Evolutionary conservation across 306 rosid genomes (phyloP).

Genomic region (Quercus gilva): DNA sequence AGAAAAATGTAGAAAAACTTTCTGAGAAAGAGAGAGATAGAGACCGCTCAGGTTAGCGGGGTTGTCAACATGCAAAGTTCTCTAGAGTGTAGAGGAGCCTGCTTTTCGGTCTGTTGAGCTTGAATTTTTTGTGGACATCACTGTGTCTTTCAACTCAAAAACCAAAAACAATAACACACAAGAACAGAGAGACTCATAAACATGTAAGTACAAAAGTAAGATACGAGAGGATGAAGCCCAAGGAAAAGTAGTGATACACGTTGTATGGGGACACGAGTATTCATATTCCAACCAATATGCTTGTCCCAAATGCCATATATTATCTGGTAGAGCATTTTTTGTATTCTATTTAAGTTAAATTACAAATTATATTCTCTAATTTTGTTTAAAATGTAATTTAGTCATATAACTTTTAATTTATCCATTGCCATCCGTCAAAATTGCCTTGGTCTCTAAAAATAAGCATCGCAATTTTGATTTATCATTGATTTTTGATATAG

Average conservation of each 20-base stretch:
- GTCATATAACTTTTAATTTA: no score
- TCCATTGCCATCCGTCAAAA: no score
- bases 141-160: neutral
- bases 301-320: no score
- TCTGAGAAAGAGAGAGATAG: neutral
- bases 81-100: slow-evolving; percentile 35
- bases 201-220: no score
- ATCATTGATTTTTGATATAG: no score
- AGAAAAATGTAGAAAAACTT: neutral
- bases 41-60: slow-evolving; percentile 67
- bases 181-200: neutral
- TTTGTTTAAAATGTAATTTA: no score
- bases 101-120: slow-evolving; percentile 99
- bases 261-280: neutral
- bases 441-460: no score
- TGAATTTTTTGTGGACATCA: slow-evolving; percentile 67
- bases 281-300: neutral
- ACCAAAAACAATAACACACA: neutral
- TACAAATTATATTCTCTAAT: no score
- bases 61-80: slow-evolving; percentile 50
- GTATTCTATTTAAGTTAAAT: no score
- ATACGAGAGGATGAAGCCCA: neutral
- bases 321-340: no score
- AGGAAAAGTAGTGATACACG: neutral
- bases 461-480: no score